Percentiles rank a stretch among this genome's conserved stretches.
phyloP scores from a whole-genome alignment of 1,284 basidiomycete genomes.

The Ceratobasidium sp. region DNA sequence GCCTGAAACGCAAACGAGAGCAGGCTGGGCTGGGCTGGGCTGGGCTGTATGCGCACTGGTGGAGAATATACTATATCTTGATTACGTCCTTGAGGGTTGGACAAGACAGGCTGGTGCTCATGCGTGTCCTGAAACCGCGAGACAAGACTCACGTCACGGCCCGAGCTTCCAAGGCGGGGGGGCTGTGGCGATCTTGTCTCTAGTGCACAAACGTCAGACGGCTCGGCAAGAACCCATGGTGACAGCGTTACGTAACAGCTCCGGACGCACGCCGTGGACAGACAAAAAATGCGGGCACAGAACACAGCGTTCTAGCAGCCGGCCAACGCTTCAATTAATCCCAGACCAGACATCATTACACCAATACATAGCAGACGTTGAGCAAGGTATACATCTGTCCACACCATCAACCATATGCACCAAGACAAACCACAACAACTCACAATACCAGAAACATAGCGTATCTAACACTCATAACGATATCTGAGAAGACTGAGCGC shows the following conservation, averaged over 20 bases:
- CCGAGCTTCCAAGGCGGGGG: neutral
- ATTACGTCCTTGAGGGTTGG: too few relatives aligned
- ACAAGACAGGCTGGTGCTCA: too few relatives aligned
- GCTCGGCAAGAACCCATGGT: neutral
- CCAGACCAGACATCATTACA: neutral
- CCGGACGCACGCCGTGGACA: neutral
- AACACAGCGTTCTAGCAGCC: neutral
- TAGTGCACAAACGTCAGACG: too few relatives aligned
- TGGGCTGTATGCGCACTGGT: conserved; percentile 3
- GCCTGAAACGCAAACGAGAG: neutral
- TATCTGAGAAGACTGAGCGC: conserved; percentile 2
- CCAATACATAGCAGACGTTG: neutral
- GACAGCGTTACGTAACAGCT: neutral
- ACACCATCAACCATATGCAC: neutral
- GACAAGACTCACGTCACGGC: neutral
- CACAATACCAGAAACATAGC: conserved; percentile 10
- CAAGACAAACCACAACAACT: conserved; percentile 3
- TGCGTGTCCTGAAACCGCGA: neutral
- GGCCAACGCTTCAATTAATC: neutral
- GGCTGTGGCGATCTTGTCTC: too few relatives aligned
- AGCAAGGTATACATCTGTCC: conserved; percentile 4
- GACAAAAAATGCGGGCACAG: neutral
- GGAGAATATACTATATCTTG: too few relatives aligned
- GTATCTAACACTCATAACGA: neutral
- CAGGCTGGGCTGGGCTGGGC: too few relatives aligned